Evolutionary conservation across 2,329 filamentous ascomycete species (phyloP), one percentile per base, ranked within the genome.

Genomic region (Colletotrichum sp.): DNA sequence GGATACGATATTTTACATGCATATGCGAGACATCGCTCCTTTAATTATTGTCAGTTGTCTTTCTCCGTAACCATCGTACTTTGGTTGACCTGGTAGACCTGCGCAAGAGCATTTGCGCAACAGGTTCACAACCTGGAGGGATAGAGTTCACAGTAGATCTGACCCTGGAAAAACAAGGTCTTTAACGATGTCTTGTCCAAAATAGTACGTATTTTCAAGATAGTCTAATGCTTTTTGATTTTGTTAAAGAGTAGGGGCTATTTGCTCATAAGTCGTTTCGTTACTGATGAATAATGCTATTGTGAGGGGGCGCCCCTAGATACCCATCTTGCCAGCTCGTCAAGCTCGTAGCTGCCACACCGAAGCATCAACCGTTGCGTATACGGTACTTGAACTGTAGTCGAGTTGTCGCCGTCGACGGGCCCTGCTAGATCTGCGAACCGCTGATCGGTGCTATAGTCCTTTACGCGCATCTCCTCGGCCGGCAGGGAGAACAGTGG

Each of bases 381-480:
- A 15, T 75, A 75, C 2, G 69, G 64, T 10, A 67, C 70, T 28
- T 65, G 63, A 6, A 26, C 43, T n/a, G 28, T 38, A 8, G 8
- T 57, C 36, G 21, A 15, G 26, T 8, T 3, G 3, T 55, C 30
- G 32, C 6, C 61, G 1, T 32, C 38, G 28, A 24, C 30, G 2
- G 60, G 5, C 1, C 21, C 10, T 10, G 55, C 18, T 32, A 75
- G 24, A 34, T 73, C 70, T 0, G 69, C 55, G 18, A 75, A 73
- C 16, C 73, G 70, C 15, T 38, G 24, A 28, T 75, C 73, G 32
- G 28, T 43, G 10, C 30, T 21, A 10, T 69, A 75, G 26, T 75
- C 73, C 21, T 55, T 73, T n/a, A 75, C 70, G 21, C 73, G 73
- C 73, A 75, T 75, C 64, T 75, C 73, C 21, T 75, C 73, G 6